A percentile compares a stretch with the other conserved stretches of the same genome.
phyloP scores from a whole-genome alignment of 768 basidiomycete species.

The Clavulina sp. region DNA sequence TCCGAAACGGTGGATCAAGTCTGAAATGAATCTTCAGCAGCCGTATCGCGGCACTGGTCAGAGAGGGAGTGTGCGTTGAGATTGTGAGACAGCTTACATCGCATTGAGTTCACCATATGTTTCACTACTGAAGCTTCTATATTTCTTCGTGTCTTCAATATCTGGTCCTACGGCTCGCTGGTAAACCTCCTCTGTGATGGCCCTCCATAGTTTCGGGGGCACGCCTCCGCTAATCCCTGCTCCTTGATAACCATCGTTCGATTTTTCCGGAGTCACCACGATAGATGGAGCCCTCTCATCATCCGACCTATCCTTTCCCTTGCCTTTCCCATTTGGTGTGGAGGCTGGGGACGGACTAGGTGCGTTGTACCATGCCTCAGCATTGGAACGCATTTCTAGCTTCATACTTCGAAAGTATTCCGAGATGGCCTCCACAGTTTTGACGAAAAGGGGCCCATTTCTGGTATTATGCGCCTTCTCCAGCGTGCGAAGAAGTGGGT shows the following conservation, averaged over 20 bases:
- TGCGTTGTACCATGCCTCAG: not conserved
- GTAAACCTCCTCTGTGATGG: conserved; percentile 80
- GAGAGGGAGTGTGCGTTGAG: too few species aligned
- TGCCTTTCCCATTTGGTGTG: too few species aligned
- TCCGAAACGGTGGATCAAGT: conserved; percentile 39
- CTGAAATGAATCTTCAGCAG: conserved; percentile 30
- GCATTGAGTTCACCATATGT: conserved; percentile 87
- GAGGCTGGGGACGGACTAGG: too few species aligned
- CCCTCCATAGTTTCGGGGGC: conserved; percentile 47
- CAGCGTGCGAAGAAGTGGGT: conserved; percentile 37
- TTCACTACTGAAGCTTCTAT: conserved; percentile 60
- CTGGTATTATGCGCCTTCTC: conserved; percentile 50
- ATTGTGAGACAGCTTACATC: too few species aligned
- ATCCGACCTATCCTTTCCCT: too few species aligned
- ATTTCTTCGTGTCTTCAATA: conserved; percentile 60
- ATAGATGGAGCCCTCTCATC: too few species aligned
- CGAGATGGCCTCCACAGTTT: conserved; percentile 46
- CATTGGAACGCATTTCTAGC: conserved; percentile 7
- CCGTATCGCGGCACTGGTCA: not conserved
- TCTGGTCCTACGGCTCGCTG: conserved; percentile 86
- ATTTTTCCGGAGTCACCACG: too few species aligned
- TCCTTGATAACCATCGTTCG: not conserved
- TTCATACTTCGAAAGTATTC: conserved; percentile 34
- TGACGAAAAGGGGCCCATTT: conserved; percentile 56
- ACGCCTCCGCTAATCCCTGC: conserved; percentile 24